Evolutionary conservation across 2,329 filamentous ascomycete genomes (phyloP).

Genomic region (Calycina herbarum): DNA sequence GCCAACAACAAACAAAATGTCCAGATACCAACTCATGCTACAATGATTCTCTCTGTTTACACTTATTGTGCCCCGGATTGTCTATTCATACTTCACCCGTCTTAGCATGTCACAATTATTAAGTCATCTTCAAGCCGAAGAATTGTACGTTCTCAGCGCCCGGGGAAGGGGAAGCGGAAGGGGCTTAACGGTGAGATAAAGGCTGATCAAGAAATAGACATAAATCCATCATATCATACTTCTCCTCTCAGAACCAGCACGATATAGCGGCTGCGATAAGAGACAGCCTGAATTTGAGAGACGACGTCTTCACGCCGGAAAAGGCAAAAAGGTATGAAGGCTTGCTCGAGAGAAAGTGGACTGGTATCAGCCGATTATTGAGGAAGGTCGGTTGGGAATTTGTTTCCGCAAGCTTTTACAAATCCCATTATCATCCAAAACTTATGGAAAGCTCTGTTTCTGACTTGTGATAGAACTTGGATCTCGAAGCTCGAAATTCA

Average conservation of each 20-base stretch:
- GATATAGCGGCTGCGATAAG: neutral
- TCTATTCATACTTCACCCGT: no score
- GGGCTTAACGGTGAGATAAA: neutral
- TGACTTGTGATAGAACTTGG: neutral
- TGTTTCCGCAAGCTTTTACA: no score
- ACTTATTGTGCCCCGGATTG: no score
- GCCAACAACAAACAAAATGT: no score
- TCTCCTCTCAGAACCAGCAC: neutral
- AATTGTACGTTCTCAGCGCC: neutral
- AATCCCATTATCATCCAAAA: no score
- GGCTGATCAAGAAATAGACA: neutral
- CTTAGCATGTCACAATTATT: neutral
- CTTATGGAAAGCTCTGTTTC: neutral
- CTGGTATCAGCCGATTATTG: neutral
- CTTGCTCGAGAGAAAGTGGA: neutral
- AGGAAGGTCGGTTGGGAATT: neutral
- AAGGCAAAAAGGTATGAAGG: neutral
- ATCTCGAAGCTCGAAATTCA: neutral
- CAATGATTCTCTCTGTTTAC: no score
- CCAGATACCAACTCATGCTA: no score
- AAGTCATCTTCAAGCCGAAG: neutral
- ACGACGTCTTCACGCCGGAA: neutral
- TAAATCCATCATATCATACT: constrained; percentile 2
- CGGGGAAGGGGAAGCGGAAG: neutral
- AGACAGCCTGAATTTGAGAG: neutral